A percentile compares a stretch with the other conserved stretches of the same genome.
Conservation (phyloP, 1,284 basidiomycete species). For the Meira nashicola region DNA sequence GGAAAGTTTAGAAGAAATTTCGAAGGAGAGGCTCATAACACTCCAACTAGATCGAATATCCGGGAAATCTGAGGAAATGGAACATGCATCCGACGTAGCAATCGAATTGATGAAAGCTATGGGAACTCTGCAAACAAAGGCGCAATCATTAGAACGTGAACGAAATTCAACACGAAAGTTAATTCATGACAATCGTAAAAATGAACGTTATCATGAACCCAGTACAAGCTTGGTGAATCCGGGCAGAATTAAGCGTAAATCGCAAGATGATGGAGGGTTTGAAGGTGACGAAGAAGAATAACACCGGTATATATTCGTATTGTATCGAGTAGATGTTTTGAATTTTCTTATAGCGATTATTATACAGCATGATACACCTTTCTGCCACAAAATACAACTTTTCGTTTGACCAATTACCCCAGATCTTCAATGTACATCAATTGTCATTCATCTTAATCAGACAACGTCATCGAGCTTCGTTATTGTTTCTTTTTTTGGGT, state of each 20-base stretch:
- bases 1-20: neutral
- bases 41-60: neutral
- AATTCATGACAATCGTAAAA: slow-evolving; percentile 5
- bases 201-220: slow-evolving; percentile 4
- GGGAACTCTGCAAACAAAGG: neutral
- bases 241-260: slow-evolving; percentile 6
- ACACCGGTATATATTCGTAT: no score
- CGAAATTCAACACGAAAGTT: slow-evolving; percentile 3
- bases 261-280: slow-evolving; percentile 7
- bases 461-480: no score
- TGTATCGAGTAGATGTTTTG: no score
- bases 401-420: no score
- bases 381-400: no score
- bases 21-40: neutral
- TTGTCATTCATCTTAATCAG: no score
- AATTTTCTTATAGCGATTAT: no score
- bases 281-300: slow-evolving; percentile 1
- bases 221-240: slow-evolving; percentile 6
- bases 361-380: no score
- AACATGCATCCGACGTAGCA: neutral
- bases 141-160: slow-evolving; percentile 2
- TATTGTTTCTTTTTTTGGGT: no score
- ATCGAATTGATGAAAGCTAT: slow-evolving; percentile 3
- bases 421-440: no score
- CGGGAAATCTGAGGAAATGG: neutral